Base-by-base conservation (phyloP, 2,329 filamentous ascomycete genomes). In the Aspergillus aculeatinus region DNA sequence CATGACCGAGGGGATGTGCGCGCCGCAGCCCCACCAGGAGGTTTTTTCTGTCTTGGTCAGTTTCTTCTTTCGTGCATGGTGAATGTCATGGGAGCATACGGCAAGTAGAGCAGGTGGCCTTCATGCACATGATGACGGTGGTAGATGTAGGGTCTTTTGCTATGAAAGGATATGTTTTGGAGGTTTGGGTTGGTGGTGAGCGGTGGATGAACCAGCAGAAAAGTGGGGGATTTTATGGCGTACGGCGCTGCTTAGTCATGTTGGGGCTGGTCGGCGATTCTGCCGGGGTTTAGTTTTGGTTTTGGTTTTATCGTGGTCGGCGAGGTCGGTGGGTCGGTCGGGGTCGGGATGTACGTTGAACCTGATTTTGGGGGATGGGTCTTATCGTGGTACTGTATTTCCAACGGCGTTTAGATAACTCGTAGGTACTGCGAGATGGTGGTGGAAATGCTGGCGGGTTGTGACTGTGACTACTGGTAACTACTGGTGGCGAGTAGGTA, bases 11-110 rank as follows among this genome's bases (percentile, higher is more conserved):
- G 84, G 77, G 65, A 89, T 78, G 76, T 90, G 85, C 62, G 67
- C 79, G 63, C 87, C 87, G 74, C 87, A 89, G 62, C 87, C 87
- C 77, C 80, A 85, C 87, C 87, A 90, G 58, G 85, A 83, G 47
- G 77, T 74, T 70, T 87, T 87, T 61, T 81, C 86, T 86, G 49
- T n/a, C 5, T 39, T 19, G 11, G n/a, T 12, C 12, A 14, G 19
- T 9, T 21, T 48, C 33, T 39, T 4, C 53, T 50, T 19, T 51
- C 51, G 59, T 70, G 44, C 6, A 3, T n/a, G 11, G 16, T 29
- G 27, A 4, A n/a, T 23, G 11, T 33, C 3, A 23, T 23, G 23
- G 23, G 23, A 23, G 23, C 23, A 68, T 81, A 89, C 87, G 79
- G 79, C 88, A 90, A 55, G 79, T 83, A 63, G 77, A 76, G 76